These are phyloP conservation scores for Ottelia alismoides DNA, from an alignment of 106 monocot genomes.

Conservation along the genomic window DNA sequence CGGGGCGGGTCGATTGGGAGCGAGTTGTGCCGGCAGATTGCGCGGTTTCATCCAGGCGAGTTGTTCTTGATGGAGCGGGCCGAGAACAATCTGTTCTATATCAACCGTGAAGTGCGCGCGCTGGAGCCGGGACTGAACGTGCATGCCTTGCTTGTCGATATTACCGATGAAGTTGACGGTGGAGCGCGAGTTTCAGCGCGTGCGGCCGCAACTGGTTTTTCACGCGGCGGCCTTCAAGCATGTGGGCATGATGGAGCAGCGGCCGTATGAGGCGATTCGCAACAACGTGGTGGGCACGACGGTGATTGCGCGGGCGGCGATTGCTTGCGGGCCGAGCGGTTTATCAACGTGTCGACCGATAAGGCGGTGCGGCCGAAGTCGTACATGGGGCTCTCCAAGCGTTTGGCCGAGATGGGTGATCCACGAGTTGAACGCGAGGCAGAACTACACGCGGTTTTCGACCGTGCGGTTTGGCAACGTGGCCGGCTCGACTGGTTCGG, in stretches of 20 bases:
- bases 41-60: neutral
- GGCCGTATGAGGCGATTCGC: neutral
- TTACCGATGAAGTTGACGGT: neutral
- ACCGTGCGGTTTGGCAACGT: neutral
- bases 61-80: neutral
- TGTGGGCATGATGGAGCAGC: neutral
- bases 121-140: neutral
- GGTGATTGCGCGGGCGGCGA: neutral
- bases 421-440: neutral
- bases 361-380: neutral
- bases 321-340: too few relatives aligned
- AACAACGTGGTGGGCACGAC: neutral
- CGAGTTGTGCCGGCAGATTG: neutral
- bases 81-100: neutral
- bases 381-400: neutral
- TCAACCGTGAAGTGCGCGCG: neutral
- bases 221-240: neutral
- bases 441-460: neutral
- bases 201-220: neutral
- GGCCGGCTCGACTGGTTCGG: neutral
- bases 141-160: neutral
- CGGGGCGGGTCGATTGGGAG: neutral
- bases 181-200: neutral
- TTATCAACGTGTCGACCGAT: neutral
- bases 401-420: neutral